Evolutionary conservation across 1,139 yeast species (phyloP).

Genomic region (Saccharomyces hybrid): DNA sequence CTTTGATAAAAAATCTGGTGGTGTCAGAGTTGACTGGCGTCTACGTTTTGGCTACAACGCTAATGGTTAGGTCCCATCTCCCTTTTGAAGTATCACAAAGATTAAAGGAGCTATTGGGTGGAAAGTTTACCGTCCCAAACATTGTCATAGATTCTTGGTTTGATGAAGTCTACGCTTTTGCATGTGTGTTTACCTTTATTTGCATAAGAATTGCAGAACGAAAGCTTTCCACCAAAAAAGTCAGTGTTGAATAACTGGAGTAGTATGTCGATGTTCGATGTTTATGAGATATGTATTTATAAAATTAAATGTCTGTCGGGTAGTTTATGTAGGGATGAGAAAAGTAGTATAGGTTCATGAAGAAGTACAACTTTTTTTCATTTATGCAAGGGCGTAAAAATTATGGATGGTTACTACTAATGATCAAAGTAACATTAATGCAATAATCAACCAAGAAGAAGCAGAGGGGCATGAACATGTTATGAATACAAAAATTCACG

Average conservation of each 20-base stretch:
- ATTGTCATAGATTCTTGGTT: slow-evolving; percentile 71
- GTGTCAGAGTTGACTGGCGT: slow-evolving; percentile 68
- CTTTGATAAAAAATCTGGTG: slow-evolving; percentile 39
- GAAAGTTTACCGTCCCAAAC: slow-evolving; percentile 33
- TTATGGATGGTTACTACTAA: background rate
- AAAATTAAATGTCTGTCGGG: background rate
- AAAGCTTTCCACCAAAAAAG: slow-evolving; percentile 6
- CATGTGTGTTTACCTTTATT: slow-evolving; percentile 46
- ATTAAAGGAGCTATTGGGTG: slow-evolving; percentile 28
- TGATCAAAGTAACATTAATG: background rate
- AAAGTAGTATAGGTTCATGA: background rate
- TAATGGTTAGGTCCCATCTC: slow-evolving; percentile 65
- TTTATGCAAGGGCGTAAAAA: background rate
- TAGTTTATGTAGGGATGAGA: background rate
- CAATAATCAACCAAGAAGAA: background rate
- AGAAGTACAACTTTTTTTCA: background rate
- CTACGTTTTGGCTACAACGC: slow-evolving; percentile 72
- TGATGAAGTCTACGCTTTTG: slow-evolving; percentile 59
- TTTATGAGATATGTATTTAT: background rate
- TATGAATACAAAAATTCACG: slow-evolving; percentile 39
- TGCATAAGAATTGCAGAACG: slow-evolving; percentile 35
- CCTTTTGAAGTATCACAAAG: slow-evolving; percentile 48
- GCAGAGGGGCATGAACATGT: background rate
- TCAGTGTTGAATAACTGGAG: background rate
- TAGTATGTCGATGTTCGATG: background rate